A percentile compares a stretch with the other conserved stretches of the same genome.
phyloP scores from a whole-genome alignment of 2,329 filamentous ascomycete genomes.

The Stemphylium beticola region DNA sequence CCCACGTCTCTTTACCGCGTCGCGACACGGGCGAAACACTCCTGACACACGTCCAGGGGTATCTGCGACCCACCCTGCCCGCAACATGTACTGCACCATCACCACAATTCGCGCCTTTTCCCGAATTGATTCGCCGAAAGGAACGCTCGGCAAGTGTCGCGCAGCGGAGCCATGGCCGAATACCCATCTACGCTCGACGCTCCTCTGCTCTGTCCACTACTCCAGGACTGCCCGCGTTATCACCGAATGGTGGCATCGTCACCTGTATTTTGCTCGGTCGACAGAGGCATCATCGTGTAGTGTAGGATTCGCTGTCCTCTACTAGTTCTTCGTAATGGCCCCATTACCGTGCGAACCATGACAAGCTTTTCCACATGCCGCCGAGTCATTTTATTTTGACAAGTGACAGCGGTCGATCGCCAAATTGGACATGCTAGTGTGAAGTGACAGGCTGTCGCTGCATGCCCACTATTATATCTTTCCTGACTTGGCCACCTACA shows the following conservation, averaged over 20 bases:
- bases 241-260: slow-evolving; percentile 10
- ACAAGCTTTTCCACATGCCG: slow-evolving; percentile 6
- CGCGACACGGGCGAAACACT: slow-evolving; percentile 36
- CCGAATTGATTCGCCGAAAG: slow-evolving; percentile 27
- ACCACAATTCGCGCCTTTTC: slow-evolving; percentile 17
- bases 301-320: neutral
- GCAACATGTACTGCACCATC: slow-evolving; percentile 34
- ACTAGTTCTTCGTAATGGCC: neutral
- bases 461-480: neutral
- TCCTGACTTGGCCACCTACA: neutral
- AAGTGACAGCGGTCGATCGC: slow-evolving; percentile 25
- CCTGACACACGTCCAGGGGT: slow-evolving; percentile 31
- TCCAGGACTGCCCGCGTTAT: slow-evolving; percentile 8
- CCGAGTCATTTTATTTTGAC: slow-evolving; percentile 25
- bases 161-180: slow-evolving; percentile 16
- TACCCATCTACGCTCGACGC: slow-evolving; percentile 5
- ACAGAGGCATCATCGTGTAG: neutral
- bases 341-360: slow-evolving; percentile 2
- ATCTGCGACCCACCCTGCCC: slow-evolving; percentile 25
- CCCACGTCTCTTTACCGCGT: slow-evolving; percentile 21
- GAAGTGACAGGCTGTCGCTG: neutral
- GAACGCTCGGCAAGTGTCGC: slow-evolving; percentile 4
- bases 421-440: slow-evolving; percentile 4
- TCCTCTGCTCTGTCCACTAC: slow-evolving; percentile 12
- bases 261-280: neutral